These are phyloP conservation scores for Alternaria arborescens DNA, from an alignment of 2,329 filamentous ascomycete genomes.

Conservation along the genomic window DNA sequence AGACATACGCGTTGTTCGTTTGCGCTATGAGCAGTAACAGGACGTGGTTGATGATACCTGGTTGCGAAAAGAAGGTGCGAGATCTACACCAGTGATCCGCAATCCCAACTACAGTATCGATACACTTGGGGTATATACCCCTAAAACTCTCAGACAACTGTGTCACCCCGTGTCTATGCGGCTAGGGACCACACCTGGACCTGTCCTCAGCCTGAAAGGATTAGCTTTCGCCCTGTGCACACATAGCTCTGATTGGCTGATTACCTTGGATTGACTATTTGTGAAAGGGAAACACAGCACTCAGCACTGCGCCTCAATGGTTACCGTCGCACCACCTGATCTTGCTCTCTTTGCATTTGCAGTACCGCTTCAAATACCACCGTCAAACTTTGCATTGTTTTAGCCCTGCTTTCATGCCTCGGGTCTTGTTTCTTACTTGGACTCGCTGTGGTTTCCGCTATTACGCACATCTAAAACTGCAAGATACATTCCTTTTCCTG, in stretches of 20 bases:
- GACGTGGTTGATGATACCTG: background rate
- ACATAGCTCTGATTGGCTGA: background rate
- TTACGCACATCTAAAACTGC: background rate
- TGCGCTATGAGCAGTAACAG: background rate
- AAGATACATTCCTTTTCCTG: background rate
- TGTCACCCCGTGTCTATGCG: background rate
- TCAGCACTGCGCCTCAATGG: background rate
- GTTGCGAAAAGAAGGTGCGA: background rate
- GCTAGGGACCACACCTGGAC: background rate
- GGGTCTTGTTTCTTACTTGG: constrained; percentile 3
- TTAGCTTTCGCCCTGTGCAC: background rate
- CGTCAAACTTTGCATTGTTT: background rate
- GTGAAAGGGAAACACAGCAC: background rate
- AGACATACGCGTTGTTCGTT: background rate
- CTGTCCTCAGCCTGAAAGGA: background rate
- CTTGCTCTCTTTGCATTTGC: background rate
- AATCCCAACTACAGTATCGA: background rate
- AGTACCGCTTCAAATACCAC: background rate
- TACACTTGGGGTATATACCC: background rate
- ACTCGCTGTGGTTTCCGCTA: background rate
- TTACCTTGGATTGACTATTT: background rate
- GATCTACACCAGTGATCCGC: background rate
- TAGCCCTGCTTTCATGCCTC: background rate
- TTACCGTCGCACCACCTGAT: background rate
- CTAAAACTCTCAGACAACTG: background rate